Evolutionary conservation across 768 basidiomycete genomes (phyloP), one percentile per base, ranked within the genome.

Genomic region (Termitomyces sp.): DNA sequence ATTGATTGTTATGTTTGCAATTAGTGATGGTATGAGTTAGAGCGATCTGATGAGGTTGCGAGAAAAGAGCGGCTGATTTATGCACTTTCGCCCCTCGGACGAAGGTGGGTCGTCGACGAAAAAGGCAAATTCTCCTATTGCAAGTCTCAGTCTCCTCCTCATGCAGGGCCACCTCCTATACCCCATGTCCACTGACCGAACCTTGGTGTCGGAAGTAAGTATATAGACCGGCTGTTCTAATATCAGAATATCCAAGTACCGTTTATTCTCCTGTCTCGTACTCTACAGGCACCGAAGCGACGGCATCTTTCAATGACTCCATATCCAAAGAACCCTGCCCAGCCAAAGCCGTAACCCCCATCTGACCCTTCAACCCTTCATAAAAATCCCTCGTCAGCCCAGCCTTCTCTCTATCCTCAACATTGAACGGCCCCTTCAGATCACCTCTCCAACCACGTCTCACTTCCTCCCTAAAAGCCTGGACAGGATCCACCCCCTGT

Each of bases 371-470:
- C 61, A 94, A 69, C 59, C 83, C 78, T 68, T 88, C 83, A 67
- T 93, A 94, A 67, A 87, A 94, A 27, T 82, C 86, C 36, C 68
- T 74, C 5, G 80, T 85, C 76, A 94, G 68, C 10, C 92, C 90
- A 1, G 91, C 91, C 69, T 79, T 85, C 67, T 84, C 82, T 50
- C 91, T 73, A 62, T 87, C 91, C 40, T 80, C 82, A 2, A 79
- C 80, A 72, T 93, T 93, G 70, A 93, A 94, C n/a, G 91, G 91
- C 0, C 91, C 91, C 65, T 86, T 87, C 26, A 90, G 75, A 49
- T 85, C 84, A 0, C 92, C 91, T 37, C 79, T 74, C 81, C 90
- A 93, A 9, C 88, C 86, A 43, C 67, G 74, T 57, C 74, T 76
- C 26, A 94, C 91, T 64, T 91, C 87, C 34, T 81, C 80, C 43